Evolutionary conservation across 2,329 filamentous ascomycete genomes (phyloP).

Genomic region (Ramichloridium luteum): DNA sequence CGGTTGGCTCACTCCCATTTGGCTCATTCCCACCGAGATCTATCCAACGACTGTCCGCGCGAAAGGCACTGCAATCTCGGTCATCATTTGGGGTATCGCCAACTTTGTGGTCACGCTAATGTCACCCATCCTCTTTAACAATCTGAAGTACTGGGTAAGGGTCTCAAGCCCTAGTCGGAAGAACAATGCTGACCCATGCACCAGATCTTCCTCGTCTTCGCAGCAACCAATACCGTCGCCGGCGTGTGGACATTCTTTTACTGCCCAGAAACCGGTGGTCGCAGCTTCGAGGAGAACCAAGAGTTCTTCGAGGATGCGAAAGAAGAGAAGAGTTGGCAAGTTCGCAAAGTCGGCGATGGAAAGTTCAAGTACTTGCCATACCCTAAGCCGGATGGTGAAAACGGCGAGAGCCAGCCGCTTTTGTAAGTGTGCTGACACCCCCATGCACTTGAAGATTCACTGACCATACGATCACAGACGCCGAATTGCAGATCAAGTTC

Average conservation of each 20-base stretch:
- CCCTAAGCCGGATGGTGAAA: constrained; percentile 25
- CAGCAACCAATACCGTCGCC: constrained; percentile 42
- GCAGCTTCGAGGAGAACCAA: constrained; percentile 50
- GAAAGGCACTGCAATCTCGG: constrained; percentile 42
- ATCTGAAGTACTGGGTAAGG: constrained; percentile 41
- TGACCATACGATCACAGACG: too few relatives aligned
- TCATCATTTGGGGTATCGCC: constrained; percentile 45
- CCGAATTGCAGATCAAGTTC: too few relatives aligned
- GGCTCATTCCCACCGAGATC: constrained; percentile 49
- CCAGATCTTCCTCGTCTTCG: constrained; percentile 43
- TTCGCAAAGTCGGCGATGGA: constrained; percentile 41
- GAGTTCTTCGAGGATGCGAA: constrained; percentile 44
- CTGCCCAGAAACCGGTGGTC: constrained; percentile 43
- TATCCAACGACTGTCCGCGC: constrained; percentile 43
- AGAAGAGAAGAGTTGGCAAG: constrained; percentile 41
- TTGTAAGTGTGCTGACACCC: too few relatives aligned
- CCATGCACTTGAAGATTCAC: too few relatives aligned
- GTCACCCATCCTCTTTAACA: constrained; percentile 48
- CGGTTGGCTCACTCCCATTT: constrained; percentile 47
- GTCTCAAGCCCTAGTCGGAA: neutral
- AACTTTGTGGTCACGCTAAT: constrained; percentile 48
- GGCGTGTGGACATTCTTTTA: constrained; percentile 43
- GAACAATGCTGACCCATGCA: neutral
- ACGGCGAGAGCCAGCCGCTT: constrained; percentile 36
- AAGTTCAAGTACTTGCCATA: constrained; percentile 38